phyloP scores from a whole-genome alignment of 352 stramenopile genomes.

The Halophytophthora batemanensis region DNA sequence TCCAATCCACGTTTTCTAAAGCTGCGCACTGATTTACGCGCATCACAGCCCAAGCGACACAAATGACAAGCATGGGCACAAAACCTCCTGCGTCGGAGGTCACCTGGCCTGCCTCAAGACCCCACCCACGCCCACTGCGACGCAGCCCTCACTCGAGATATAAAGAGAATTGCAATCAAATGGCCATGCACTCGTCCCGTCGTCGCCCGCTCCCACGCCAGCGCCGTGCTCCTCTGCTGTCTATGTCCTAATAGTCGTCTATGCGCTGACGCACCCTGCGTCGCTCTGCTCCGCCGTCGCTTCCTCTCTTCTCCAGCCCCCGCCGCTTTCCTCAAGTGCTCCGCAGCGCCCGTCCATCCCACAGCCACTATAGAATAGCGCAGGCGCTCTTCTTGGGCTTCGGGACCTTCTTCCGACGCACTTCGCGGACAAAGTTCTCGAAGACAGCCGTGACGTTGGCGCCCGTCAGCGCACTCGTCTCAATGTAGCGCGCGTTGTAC shows the following conservation, averaged over 20 bases:
- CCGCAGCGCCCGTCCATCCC: background rate
- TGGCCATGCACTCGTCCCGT: background rate
- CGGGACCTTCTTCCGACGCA: conserved; percentile 75
- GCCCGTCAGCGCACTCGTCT: conserved; percentile 83
- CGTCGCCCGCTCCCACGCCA: conserved; percentile 4
- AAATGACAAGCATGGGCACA: too few relatives aligned
- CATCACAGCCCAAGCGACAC: too few relatives aligned
- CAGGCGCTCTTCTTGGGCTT: conserved; percentile 76
- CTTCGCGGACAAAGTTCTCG: conserved; percentile 84
- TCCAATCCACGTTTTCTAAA: too few relatives aligned
- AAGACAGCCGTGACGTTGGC: conserved; percentile 86
- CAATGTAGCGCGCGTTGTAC: conserved; percentile 87
- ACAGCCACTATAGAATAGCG: conserved; percentile 53
- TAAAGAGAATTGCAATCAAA: too few relatives aligned
- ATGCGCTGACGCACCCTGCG: conserved; percentile 19
- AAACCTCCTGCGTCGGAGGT: too few relatives aligned
- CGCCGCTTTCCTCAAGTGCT: background rate
- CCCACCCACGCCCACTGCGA: too few relatives aligned
- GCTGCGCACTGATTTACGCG: too few relatives aligned
- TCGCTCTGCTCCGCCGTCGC: conserved; percentile 11
- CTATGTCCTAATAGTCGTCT: conserved; percentile 38
- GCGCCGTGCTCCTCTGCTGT: conserved; percentile 19
- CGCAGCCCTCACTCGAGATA: too few relatives aligned
- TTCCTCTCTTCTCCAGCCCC: background rate
- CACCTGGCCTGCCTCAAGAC: too few relatives aligned